Evolutionary conservation across 169 alveolate genomes (phyloP).

Genomic region (Eimeria maxima): DNA sequence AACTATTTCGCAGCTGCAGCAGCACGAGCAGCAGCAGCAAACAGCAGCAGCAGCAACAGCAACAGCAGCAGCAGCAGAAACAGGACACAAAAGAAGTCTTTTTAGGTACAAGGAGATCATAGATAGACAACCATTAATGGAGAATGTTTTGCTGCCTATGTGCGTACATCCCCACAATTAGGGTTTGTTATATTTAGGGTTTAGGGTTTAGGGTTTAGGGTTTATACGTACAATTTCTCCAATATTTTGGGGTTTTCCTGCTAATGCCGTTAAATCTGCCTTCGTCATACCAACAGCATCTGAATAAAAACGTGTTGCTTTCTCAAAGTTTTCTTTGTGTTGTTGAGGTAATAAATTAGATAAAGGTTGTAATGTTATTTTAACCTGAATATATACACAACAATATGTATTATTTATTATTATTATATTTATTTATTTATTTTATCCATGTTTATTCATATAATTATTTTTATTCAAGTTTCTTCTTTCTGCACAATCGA

Average conservation of each 20-base stretch:
- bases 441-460: too few relatives aligned
- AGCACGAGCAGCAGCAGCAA: background rate
- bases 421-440: too few relatives aligned
- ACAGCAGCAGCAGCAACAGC: background rate
- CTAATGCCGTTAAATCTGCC: conserved; percentile 21
- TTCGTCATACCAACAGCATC: conserved; percentile 71
- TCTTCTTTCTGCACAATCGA: too few relatives aligned
- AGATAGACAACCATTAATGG: too few relatives aligned
- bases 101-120: too few relatives aligned
- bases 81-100: too few relatives aligned
- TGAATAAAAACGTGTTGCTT: conserved; percentile 63
- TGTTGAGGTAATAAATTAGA: conserved; percentile 28
- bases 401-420: too few relatives aligned
- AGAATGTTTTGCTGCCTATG: too few relatives aligned
- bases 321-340: conserved; percentile 54
- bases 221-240: conserved; percentile 41
- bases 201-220: conserved; percentile 23
- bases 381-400: too few relatives aligned
- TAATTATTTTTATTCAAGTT: too few relatives aligned
- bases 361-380: conserved; percentile 56
- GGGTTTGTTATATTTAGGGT: conserved; percentile 64
- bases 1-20: conserved; percentile 74
- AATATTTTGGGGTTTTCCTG: conserved; percentile 3
- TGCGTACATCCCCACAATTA: too few relatives aligned
- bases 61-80: background rate